These are phyloP conservation scores for Symbiodinium natans DNA, from an alignment of 73 alveolate species.

Conservation along the genomic window DNA sequence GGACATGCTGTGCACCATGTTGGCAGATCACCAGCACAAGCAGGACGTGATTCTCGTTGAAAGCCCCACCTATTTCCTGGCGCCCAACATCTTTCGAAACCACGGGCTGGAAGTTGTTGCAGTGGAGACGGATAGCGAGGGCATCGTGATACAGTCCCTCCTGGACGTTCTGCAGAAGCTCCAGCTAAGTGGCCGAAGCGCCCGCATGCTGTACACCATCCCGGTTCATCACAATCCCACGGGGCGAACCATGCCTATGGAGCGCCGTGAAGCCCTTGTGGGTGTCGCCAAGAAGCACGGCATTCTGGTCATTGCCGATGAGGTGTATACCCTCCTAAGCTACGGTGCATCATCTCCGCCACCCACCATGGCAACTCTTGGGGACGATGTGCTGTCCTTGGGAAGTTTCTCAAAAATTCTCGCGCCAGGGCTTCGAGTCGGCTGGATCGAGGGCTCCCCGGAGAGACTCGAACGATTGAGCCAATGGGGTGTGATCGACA, in stretches of 20 bases:
- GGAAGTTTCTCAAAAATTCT: slow-evolving; percentile 17
- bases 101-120: background rate
- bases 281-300: background rate
- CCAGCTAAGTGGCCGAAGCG: background rate
- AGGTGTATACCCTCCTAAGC: slow-evolving; percentile 19
- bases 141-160: background rate
- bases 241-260: background rate
- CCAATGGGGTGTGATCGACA: background rate
- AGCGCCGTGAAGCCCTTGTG: background rate
- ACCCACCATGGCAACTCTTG: background rate
- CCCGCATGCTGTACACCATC: slow-evolving; percentile 4
- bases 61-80: slow-evolving; percentile 31
- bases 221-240: slow-evolving; percentile 25
- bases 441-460: background rate
- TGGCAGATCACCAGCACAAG: background rate
- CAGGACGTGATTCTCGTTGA: slow-evolving; percentile 6
- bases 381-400: background rate
- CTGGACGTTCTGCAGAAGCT: background rate
- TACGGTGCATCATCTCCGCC: background rate
- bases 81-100: background rate
- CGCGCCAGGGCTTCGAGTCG: slow-evolving; percentile 28
- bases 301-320: background rate
- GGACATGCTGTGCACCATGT: background rate
- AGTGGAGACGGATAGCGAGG: background rate
- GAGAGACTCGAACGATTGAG: background rate